Conservation (phyloP, 2,329 filamentous ascomycete species). For the Dothistroma pini region DNA sequence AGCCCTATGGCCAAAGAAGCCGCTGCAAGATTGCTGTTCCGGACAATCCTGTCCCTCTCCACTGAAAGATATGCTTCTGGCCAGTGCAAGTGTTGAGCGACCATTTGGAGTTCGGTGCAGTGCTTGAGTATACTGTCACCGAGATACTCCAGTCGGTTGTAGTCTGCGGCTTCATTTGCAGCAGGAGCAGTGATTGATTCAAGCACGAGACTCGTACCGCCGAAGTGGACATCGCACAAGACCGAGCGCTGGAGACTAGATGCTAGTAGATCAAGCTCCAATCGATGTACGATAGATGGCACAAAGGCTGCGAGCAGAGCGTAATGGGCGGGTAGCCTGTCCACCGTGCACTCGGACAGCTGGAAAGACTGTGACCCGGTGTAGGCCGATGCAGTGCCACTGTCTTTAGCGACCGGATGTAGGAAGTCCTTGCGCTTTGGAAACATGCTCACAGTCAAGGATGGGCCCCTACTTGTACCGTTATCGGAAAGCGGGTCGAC, state of each 20-base stretch:
- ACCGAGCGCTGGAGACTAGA: constrained; percentile 55
- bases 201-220: constrained; percentile 55
- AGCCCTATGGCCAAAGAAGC: constrained; percentile 63
- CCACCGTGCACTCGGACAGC: constrained; percentile 45
- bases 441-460: constrained; percentile 34
- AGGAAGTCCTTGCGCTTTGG: constrained; percentile 59
- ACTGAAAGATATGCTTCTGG: constrained; percentile 73
- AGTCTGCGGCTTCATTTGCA: constrained; percentile 61
- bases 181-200: constrained; percentile 67
- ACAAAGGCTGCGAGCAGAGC: constrained; percentile 58
- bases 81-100: constrained; percentile 58
- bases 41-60: constrained; percentile 63
- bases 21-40: constrained; percentile 68
- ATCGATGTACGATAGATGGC: constrained; percentile 67
- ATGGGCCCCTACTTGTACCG: not conserved
- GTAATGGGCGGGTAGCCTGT: constrained; percentile 45
- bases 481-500: not conserved
- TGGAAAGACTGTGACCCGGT: constrained; percentile 50
- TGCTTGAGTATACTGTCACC: constrained; percentile 83
- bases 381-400: constrained; percentile 29
- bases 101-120: constrained; percentile 63
- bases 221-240: constrained; percentile 50
- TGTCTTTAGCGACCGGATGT: constrained; percentile 36
- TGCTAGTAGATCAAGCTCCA: constrained; percentile 64
- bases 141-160: constrained; percentile 81